These are phyloP conservation scores for Alternaria panax DNA, from an alignment of 2,329 filamentous ascomycete species.

Conservation along the genomic window DNA sequence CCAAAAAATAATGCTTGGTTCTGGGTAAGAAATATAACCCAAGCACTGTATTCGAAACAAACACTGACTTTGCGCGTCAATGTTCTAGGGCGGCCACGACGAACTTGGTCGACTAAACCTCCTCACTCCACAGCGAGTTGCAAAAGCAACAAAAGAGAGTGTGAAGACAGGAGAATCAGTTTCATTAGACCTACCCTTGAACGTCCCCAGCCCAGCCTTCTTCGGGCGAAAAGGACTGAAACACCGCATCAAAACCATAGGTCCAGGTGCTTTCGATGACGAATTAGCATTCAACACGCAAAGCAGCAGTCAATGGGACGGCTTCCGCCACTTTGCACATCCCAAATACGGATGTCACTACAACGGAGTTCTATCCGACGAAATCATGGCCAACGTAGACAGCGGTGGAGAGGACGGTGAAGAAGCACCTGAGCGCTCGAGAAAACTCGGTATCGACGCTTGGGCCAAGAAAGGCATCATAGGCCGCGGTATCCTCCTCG, in stretches of 20 bases:
- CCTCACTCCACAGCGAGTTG: constrained; percentile 63
- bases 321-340: constrained; percentile 47
- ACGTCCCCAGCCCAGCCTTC: constrained; percentile 61
- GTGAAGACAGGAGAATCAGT: constrained; percentile 63
- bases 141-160: constrained; percentile 56
- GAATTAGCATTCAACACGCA: constrained; percentile 44
- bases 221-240: constrained; percentile 65
- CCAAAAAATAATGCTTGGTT: constrained; percentile 33
- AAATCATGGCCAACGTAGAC: constrained; percentile 32
- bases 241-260: constrained; percentile 28
- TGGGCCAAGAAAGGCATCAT: constrained; percentile 64
- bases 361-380: constrained; percentile 40
- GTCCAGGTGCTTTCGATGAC: constrained; percentile 37
- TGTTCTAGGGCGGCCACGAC: constrained; percentile 18
- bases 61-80: background rate
- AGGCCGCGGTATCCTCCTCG: constrained; percentile 62
- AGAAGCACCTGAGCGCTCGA: constrained; percentile 12
- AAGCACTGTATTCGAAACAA: background rate
- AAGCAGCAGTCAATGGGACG: constrained; percentile 46
- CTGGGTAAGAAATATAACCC: constrained; percentile 14
- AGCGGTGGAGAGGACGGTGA: constrained; percentile 20
- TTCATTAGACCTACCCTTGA: constrained; percentile 67
- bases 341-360: constrained; percentile 39
- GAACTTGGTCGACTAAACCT: constrained; percentile 67
- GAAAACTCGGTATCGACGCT: constrained; percentile 44